Base-by-base conservation (phyloP, 2,329 filamentous ascomycete genomes). In the Talaromyces albobiverticillius region DNA sequence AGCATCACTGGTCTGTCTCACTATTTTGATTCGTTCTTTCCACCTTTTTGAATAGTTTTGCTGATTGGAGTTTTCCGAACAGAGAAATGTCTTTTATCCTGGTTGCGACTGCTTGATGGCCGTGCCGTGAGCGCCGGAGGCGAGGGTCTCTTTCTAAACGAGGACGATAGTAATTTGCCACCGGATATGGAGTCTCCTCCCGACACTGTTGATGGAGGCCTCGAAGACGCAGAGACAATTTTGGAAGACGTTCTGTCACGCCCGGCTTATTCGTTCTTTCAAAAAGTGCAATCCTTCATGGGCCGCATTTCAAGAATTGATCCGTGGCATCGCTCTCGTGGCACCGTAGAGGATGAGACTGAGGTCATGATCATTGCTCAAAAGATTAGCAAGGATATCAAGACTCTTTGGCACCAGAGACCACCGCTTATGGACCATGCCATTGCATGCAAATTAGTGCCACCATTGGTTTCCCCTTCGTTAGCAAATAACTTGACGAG, bases 211-310 rank as follows among this genome's bases (percentile, higher is more conserved):
- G 20, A 34, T 26, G 40, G 46, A 8, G 29, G 36, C 9, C 5
- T 49, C 10, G 52, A 46, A 36, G 48, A 54, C 20, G 67, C 72
- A 11, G 77, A 81, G 46, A 78, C 82, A 38, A 74, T 79, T 1
- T 66, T 83, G 0, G 82, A 82, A 55, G 78, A 82, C 55, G 73
- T 79, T 0, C 64, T 82, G 2, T 82, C 81, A 57, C 76, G 80
- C n/a, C 80, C 79, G 0, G 79, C 79, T 0, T 76, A 82, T 18
- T 68, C 79, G 2, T 83, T 84, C 63, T 83, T 80, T 58, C 80
- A 83, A 52, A 80, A 82, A 56, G 78, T 82, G 0, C 80, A 81
- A 61, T 79, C 76, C 31, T 82, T 82, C 61, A 81, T 82, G 69
- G 80, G 80, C 2, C 73, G 79, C 4, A 82, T 83, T 46, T 79